Evolutionary conservation across 441 rosid species (phyloP), one percentile per base, ranked within the genome.

Genomic region (Rhodomyrtus psidioides): DNA sequence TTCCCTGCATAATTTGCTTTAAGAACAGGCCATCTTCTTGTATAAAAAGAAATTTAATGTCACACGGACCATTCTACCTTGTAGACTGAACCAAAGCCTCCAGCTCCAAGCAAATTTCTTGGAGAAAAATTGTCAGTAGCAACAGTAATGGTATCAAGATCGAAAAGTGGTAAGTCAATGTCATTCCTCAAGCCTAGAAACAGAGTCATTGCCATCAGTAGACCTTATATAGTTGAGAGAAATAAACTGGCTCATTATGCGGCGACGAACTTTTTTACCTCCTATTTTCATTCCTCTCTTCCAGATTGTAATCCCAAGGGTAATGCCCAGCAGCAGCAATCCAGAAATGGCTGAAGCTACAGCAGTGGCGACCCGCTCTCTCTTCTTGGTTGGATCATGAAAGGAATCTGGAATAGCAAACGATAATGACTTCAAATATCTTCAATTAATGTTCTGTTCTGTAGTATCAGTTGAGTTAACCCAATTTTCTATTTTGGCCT

Each of bases 41-140:
- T 34, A n/a, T 10, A 5, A 16, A 14, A 7, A 82, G 34, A 9
- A 57, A 9, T 28, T 53, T 34, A 81, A 6, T 26, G 34, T 10
- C 15, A 34, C 26, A 5, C 6, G 56, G 51, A 13, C 26, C 39
- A 39, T n/a, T 4, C 46, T 83, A 91, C 92, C 93, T 86, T 89
- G 85, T 88, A 91, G 8, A 92, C 91, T 7, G 84, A 39, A 4
- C 92, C 92, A 58, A 91, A 91, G 9, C 93, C 92, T 58, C 92
- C 92, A 6, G 74, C 75, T 74, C 93, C 92, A 27, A 91, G 42
- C 24, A 65, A 23, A 17, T 87, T 89, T n/a, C 19, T 21, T 5
- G 17, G 13, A 4, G 92, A 87, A 86, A 91, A 92, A 70, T 89
- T 85, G 81, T 86, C 9, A 6, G 92, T 92, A 15, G 93, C 51